Evolutionary conservation across 352 stramenopile genomes (phyloP).

Genomic region (Aphanomyces stellatus): DNA sequence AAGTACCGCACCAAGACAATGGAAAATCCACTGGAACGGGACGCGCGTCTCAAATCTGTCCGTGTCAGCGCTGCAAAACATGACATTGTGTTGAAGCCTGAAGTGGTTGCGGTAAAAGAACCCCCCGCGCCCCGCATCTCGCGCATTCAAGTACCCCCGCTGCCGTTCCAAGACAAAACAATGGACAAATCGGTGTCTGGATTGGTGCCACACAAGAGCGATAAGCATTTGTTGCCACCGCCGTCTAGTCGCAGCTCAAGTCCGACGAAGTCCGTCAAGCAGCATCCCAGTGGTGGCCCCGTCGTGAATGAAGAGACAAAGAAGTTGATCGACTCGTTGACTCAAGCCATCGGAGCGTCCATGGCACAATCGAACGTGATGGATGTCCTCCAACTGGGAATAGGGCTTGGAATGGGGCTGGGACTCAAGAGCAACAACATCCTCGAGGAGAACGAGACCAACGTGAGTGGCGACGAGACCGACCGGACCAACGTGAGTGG

Average conservation of each 20-base stretch:
- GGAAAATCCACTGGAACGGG: conserved; percentile 56
- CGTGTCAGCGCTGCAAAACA: conserved; percentile 53
- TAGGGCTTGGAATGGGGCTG: conserved; percentile 86
- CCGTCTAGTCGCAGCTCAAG: not conserved
- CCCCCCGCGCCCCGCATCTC: not conserved
- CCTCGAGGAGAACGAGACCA: not conserved
- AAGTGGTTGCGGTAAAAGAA: not conserved
- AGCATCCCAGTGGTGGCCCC: conserved; percentile 25
- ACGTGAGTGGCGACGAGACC: not conserved
- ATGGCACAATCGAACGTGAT: conserved; percentile 26
- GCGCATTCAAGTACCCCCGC: conserved; percentile 43
- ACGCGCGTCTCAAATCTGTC: conserved; percentile 42
- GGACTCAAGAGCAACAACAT: conserved; percentile 37
- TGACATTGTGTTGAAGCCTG: conserved; percentile 26
- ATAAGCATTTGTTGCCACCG: no score
- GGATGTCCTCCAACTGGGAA: conserved; percentile 69
- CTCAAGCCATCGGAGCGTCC: conserved; percentile 49
- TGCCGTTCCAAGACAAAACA: conserved; percentile 34
- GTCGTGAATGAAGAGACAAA: conserved; percentile 32
- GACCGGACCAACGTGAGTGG: not conserved
- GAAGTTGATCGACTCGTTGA: conserved; percentile 67
- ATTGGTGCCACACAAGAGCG: not conserved
- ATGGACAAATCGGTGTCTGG: not conserved
- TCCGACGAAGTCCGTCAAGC: not conserved
- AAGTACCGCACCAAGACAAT: conserved; percentile 84